Evolutionary conservation across 2,329 filamentous ascomycete species (phyloP), one percentile per base, ranked within the genome.

Genomic region (Stachybotrys echinatus): DNA sequence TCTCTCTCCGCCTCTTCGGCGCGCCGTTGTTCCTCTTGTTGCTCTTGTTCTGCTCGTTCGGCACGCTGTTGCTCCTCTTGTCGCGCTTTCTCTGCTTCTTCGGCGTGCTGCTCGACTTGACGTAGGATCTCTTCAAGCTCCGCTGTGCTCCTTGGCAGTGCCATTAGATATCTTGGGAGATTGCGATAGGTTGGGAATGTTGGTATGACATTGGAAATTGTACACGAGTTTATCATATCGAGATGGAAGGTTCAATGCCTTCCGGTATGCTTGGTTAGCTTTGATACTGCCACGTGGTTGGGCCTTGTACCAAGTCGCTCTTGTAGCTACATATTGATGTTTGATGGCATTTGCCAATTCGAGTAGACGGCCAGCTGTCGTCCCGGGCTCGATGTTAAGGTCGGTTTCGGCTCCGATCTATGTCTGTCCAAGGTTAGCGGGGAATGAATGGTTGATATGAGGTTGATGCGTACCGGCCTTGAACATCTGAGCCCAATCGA

Each of bases 401-500:
- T 84, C 85, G 72, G 74, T 75, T 77, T 85, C 87, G 76, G 79
- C 81, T 75, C 74, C 77, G 75, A 81, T 86, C 77, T 84, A 84
- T 70, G 76, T 83, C 74, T 84, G 79, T 69, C 79, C 77, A 78
- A 80, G 75, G 75, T 85, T 85, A 77, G 84, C 72, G 67, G 76
- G 73, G 72, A 80, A 83, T 65, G 78, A 75, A 66, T 74, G 74
- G 71, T 75, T 80, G 74, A 80, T 79, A 71, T 81, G 84, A 69
- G 77, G 74, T 71, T 83, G 75, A 70, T 85, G 81, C 73, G 81
- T 76, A 79, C 83, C 84, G 74, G 84, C 71, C 74, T 85, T 85
- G 75, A 89, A 89, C 83, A 90, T 87, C 67, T 86, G 80, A 64
- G 85, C 80, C 87, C 87, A 90, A 73, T 89, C 86, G 74, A 87